phyloP scores from a whole-genome alignment of 345 rosid species.

The Ceriops tagal region DNA sequence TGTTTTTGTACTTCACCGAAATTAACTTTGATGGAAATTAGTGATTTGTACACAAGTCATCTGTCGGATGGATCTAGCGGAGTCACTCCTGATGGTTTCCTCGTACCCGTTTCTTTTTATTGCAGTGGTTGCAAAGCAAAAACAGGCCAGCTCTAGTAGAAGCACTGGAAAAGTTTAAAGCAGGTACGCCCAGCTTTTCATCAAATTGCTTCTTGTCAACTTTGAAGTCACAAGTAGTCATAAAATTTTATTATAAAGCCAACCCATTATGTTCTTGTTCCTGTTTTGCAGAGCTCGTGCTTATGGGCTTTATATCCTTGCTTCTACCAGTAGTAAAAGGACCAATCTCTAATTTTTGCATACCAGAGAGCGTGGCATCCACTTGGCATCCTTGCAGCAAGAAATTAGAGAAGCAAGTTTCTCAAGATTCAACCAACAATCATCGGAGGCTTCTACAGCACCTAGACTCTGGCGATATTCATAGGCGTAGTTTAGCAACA shows the following conservation, averaged over 20 bases:
- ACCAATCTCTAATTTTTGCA: conserved; percentile 48
- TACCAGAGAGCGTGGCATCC: conserved; percentile 35
- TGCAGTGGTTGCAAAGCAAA: conserved; percentile 67
- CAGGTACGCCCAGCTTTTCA: conserved; percentile 39
- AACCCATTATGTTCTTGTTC: neutral
- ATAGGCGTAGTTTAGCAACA: conserved; percentile 47
- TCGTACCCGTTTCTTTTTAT: neutral
- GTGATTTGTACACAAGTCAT: too few species aligned
- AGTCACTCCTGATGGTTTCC: neutral
- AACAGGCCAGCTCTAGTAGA: conserved; percentile 67
- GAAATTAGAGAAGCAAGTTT: neutral
- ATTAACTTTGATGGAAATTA: too few species aligned
- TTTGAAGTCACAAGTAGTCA: neutral
- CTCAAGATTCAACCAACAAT: conserved; percentile 13
- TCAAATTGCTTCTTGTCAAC: neutral
- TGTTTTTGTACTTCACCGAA: too few species aligned
- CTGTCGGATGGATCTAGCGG: too few species aligned
- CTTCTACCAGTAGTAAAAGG: conserved; percentile 44
- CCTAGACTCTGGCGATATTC: conserved; percentile 23
- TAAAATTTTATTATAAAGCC: neutral
- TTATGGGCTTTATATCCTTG: conserved; percentile 72
- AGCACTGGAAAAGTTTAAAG: conserved; percentile 85
- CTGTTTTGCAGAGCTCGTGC: conserved; percentile 56
- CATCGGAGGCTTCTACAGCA: conserved; percentile 47
- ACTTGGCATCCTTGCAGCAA: conserved; percentile 70